Base-by-base conservation (phyloP, 768 basidiomycete genomes). In the Phanerochaete carnosa region DNA sequence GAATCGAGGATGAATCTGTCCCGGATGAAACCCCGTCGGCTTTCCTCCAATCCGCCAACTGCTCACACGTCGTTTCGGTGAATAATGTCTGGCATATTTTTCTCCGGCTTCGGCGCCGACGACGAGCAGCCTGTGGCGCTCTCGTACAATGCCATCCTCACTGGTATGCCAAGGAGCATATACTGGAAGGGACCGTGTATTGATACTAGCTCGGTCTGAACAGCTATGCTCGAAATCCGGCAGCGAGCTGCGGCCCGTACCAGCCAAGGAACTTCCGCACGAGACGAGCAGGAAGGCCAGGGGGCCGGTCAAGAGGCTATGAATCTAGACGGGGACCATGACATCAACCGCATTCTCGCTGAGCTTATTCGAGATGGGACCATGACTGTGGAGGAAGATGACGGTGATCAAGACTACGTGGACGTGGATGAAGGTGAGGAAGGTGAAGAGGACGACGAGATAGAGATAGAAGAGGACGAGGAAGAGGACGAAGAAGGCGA, bases 351-450 rank as follows among this genome's bases (percentile, higher is more conserved):
- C 25, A 4, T 58, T 8, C 46, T 59, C 23, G 8, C 30, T 19
- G 45, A 58, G 25, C 57, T 58, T 9, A 35, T 58, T 29, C 39
- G 53, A 16, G 56, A 62, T 28, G 58, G 57, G 15, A 32, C 47
- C 15, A 22, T 43, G 2, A 35, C 29, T 6, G 15, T 59, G 5
- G 74, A 67, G 39, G 73, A 73, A 32, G 72, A 77, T 45, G 69
- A 66, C 45, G 69, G 72, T 32, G 69, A 75, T 28, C 76, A 76
- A 22, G 68, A 77, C 55, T 72, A 75, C 55, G 69, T 70, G 35
- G 69, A 72, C 30, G 71, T 72, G 37, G 65, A 72, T 33, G 65
- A 60, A 2, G 73, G 69, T 30, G 69, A 72, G 9, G 70, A 70
- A 28, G 37, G 55, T 13, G 50, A 55, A 12, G 63, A 62, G 22